Evolutionary conservation across 2,329 filamentous ascomycete genomes (phyloP), one percentile per base, ranked within the genome.

Genomic region (Zymoseptoria crescenta): DNA sequence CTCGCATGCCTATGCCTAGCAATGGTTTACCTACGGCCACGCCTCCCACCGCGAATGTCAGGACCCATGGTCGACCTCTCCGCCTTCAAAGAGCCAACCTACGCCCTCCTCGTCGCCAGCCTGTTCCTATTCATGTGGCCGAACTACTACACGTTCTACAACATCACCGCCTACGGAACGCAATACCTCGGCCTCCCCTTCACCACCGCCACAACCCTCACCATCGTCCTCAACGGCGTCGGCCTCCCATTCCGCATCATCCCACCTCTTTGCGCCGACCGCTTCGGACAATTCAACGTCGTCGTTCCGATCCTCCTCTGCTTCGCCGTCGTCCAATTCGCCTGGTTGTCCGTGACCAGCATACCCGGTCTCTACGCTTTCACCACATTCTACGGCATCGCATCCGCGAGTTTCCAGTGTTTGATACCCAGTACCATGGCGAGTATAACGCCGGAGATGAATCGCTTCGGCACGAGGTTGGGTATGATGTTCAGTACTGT

Each of bases 211-310:
- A 77, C 83, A 50, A 77, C 75, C 20, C 73, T 86, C 2, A 75
- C 87, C 1, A 75, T 87, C 57, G 76, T 86, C 49, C 74, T 80
- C 13, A 86, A 86, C 64, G 82, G 77, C 10, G 74, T 83, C n/a
- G 83, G 83, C 3, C 73, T 86, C 1, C 73, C 81, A 0, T 75
- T 78, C 2, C 81, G 84, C 1, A 69, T 83, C 0, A 66, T 83
- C 0, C 77, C 80, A 0, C 78, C 78, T 4, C 77, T 77, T 62
- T 65, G 86, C 19, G 83, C 83, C 0, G 82, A 86, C 68, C 75
- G 72, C 16, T 72, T 81, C 3, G 83, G 84, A 0, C 77, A 80
- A 0, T 74, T 85, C 49, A 86, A 86, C 65, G 77, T 78, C 1
- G 73, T 83, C 24, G 76, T 83, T 10, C 77, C 82, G 0, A 75